Conservation (phyloP, 2,329 filamentous ascomycete species). For the Colletotrichum chrysophilum region DNA sequence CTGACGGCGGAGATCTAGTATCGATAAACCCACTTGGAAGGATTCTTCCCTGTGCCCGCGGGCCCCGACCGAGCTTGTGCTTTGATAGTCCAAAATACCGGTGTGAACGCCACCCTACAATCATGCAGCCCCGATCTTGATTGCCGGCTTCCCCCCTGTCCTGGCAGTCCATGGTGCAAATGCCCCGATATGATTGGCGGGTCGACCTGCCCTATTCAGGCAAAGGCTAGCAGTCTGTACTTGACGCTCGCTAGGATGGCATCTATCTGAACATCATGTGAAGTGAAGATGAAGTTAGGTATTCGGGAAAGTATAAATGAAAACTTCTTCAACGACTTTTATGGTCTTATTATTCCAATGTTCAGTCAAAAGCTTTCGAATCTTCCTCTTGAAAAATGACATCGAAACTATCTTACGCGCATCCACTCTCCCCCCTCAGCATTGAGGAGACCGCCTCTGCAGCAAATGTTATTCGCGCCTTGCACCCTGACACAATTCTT, state of each 20-base stretch:
- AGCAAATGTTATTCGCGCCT: conserved; percentile 32
- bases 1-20: not conserved
- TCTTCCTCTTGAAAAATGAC: not conserved
- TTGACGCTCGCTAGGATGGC: not conserved
- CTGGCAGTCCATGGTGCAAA: not conserved
- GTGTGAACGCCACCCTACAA: not conserved
- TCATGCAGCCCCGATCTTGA: not conserved
- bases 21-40: not conserved
- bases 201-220: not conserved
- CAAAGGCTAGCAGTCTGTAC: not conserved
- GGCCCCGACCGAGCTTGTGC: not conserved
- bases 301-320: not conserved
- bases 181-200: not conserved
- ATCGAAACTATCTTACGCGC: not conserved
- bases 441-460: conserved; percentile 35
- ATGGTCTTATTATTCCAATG: not conserved
- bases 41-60: not conserved
- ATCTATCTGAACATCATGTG: not conserved
- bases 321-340: not conserved
- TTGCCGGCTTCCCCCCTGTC: not conserved
- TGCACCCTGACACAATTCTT: conserved; percentile 29
- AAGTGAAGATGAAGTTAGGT: not conserved
- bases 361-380: not conserved
- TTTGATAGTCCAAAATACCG: not conserved
- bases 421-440: conserved; percentile 33